phyloP scores from a whole-genome alignment of 202 grass and related monocot genomes.

The Zoysia matrella region DNA sequence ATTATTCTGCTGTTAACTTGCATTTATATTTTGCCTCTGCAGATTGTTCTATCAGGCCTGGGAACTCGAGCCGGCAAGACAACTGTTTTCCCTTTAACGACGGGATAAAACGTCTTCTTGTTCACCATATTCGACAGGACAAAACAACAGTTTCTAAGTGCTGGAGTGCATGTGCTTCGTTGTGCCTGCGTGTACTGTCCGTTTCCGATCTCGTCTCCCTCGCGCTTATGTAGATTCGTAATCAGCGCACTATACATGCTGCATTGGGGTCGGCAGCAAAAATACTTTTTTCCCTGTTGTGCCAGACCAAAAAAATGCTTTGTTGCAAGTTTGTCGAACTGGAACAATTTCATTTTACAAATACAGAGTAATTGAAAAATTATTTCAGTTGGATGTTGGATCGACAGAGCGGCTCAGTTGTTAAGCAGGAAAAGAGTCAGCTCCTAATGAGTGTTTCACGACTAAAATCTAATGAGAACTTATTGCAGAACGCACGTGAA shows the following conservation, averaged over 20 bases:
- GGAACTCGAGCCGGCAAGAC: background rate
- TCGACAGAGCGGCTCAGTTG: background rate
- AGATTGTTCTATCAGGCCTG: slow-evolving; percentile 28
- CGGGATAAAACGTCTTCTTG: slow-evolving; percentile 3
- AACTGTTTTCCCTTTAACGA: slow-evolving; percentile 2
- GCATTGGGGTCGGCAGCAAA: background rate
- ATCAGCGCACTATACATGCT: background rate
- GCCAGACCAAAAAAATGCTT: background rate
- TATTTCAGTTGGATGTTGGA: too few relatives aligned
- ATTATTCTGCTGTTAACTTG: background rate
- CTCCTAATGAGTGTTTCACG: background rate
- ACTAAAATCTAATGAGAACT: background rate
- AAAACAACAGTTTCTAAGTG: background rate
- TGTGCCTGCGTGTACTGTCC: background rate
- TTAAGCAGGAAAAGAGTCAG: background rate
- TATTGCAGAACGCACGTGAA: background rate
- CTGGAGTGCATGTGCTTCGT: background rate
- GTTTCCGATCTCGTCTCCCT: background rate
- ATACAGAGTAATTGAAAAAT: background rate
- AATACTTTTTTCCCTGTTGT: background rate
- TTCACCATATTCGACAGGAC: background rate
- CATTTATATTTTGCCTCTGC: background rate
- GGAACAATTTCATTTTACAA: background rate
- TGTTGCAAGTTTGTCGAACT: background rate
- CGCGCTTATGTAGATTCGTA: background rate